These are phyloP conservation scores for Ustilago trichophora DNA, from an alignment of 1,284 basidiomycete genomes.

Conservation along the genomic window DNA sequence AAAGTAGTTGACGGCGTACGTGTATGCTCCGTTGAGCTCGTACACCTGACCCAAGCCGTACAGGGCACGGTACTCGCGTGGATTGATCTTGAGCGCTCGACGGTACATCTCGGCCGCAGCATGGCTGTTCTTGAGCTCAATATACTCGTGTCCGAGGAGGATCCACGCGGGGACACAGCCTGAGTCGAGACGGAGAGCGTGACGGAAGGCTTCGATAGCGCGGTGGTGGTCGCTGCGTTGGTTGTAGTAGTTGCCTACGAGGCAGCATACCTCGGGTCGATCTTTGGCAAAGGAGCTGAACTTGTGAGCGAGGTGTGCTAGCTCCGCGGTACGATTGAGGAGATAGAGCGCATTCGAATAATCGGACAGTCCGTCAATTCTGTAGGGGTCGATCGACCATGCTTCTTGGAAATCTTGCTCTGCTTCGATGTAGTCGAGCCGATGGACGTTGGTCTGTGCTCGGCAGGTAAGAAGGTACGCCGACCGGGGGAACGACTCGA, in stretches of 20 bases:
- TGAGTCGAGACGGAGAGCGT: slow-evolving; percentile 90
- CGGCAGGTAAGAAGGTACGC: slow-evolving; percentile 77
- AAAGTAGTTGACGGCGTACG: slow-evolving; percentile 95
- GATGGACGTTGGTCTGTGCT: slow-evolving; percentile 53
- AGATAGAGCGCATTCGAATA: slow-evolving; percentile 98
- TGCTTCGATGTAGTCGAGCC: slow-evolving; percentile 52
- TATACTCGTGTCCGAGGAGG: slow-evolving; percentile 98
- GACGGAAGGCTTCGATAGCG: slow-evolving; percentile 91
- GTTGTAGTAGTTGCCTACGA: slow-evolving; percentile 97
- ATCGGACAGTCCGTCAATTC: slow-evolving; percentile 94
- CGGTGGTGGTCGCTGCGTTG: slow-evolving; percentile 91
- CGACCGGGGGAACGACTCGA: slow-evolving; percentile 83
- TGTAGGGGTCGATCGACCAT: slow-evolving; percentile 78
- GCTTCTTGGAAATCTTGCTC: slow-evolving; percentile 60
- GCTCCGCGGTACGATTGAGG: slow-evolving; percentile 83
- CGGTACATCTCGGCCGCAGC: slow-evolving; percentile 98
- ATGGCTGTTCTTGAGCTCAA: slow-evolving; percentile 98
- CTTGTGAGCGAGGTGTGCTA: slow-evolving; percentile 86
- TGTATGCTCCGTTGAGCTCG: slow-evolving; percentile 93
- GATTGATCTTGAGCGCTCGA: slow-evolving; percentile 91
- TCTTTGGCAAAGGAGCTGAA: slow-evolving; percentile 58
- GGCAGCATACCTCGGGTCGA: slow-evolving; percentile 78
- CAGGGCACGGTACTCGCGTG: slow-evolving; percentile 92
- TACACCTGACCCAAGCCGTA: slow-evolving; percentile 98
- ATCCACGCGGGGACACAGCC: slow-evolving; percentile 98